phyloP scores from a whole-genome alignment of 371 early-diverging fungal genomes.

The Mucor racemosus region DNA sequence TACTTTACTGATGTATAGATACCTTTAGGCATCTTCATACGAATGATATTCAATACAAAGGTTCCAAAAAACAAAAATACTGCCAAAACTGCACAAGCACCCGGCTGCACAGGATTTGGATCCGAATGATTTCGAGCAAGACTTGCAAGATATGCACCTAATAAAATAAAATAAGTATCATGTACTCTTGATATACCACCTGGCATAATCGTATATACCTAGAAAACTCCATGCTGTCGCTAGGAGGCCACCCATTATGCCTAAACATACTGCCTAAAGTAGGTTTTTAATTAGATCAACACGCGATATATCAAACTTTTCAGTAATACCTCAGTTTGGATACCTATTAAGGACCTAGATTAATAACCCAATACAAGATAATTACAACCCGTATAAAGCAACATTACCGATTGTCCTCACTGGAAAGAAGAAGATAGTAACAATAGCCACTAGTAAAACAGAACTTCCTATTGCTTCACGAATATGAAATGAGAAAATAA shows the following conservation, averaged over 20 bases:
- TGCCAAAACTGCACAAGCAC: conserved; percentile 39
- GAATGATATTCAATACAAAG: conserved; percentile 40
- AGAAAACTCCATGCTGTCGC: conserved; percentile 36
- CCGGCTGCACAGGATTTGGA: conserved; percentile 40
- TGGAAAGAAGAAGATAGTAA: conserved; percentile 30
- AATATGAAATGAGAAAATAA: conserved; percentile 23
- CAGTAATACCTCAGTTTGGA: conserved; percentile 25
- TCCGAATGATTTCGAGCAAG: conserved; percentile 32
- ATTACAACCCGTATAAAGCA: too few species aligned
- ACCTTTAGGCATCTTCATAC: conserved; percentile 45
- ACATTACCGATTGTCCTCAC: conserved; percentile 29
- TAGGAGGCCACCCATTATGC: conserved; percentile 36
- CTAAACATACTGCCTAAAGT: conserved; percentile 33
- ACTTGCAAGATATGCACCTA: conserved; percentile 40
- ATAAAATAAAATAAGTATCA: neutral
- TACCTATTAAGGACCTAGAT: neutral
- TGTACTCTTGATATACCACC: neutral
- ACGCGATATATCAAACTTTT: too few species aligned
- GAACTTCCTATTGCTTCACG: conserved; percentile 11
- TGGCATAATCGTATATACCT: conserved; percentile 11
- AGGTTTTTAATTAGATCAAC: too few species aligned
- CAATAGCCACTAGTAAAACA: conserved; percentile 23
- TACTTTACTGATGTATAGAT: neutral
- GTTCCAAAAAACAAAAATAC: conserved; percentile 44
- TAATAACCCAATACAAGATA: neutral